Base-by-base conservation (phyloP, 192 early-diverging fungal species). In the Umbelopsis isabellina region DNA sequence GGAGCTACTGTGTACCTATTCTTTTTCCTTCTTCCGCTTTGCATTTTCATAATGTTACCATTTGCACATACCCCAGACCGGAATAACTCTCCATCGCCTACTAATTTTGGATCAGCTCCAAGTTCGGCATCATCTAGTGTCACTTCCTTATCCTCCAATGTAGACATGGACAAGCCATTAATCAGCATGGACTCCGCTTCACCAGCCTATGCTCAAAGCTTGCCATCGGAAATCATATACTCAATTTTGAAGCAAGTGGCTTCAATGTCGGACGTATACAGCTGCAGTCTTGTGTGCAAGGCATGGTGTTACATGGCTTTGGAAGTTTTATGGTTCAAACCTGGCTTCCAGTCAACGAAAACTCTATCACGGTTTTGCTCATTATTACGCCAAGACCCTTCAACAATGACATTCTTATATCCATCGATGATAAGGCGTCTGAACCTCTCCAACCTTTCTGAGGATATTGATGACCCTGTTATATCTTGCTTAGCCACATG, bases 271-370 rank as follows among this genome's bases (percentile, higher is more conserved):
- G 86, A 87, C 65, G 64, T 86, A 21, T 75, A 76, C 22, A 71
- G 75, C 35, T 83, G 83, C 49, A 79, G 80, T 30, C 73, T 83
- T 8, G 83, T 82, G 18, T 84, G 83, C 70, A 83, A 82, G 65
- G 68, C 79, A 13, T 87, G 86, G 86, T 83, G 83, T 44, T 74
- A 75, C n/a, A 80, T 79, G 72, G 86, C 82, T 23, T 65, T 86
- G 8, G 86, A 87, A 67, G 41, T 83, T 6, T 65, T 87, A 4
- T 87, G 86, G 86, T 82, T 77, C 33, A 85, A 85, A 46, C 86
- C 86, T 3, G 49, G 10, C 68, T 82, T 52, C 35, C 55, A 61
- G 55, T 61, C 55, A 15, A 33, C 12, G 55, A 35, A 25, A 35
- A 61, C 55, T 10, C 33, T 61, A n/a, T 1, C 18, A 61, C 55